phyloP scores from a whole-genome alignment of 192 early-diverging fungal species.

The Gryganskiella cystojenkinii region DNA sequence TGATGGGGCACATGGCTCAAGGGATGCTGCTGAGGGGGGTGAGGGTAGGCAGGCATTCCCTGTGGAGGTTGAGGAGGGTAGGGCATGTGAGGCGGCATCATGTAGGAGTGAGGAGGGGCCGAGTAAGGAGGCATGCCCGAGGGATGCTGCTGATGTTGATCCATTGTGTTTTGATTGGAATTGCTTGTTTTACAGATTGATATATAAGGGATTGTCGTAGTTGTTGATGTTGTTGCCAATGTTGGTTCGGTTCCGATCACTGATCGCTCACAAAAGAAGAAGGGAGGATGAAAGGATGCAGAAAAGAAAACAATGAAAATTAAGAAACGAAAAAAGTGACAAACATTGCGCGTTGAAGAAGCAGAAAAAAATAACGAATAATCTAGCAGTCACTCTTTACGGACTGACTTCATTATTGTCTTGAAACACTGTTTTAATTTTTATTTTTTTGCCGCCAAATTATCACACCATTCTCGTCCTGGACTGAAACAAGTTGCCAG shows the following conservation, averaged over 20 bases:
- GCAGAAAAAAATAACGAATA: neutral
- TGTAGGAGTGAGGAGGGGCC: no score
- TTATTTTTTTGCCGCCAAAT: neutral
- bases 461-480: neutral
- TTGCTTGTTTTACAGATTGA: no score
- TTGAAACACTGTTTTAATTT: neutral
- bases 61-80: no score
- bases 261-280: no score
- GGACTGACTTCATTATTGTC: neutral
- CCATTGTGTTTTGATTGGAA: no score
- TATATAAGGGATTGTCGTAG: neutral
- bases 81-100: no score
- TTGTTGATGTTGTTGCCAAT: neutral
- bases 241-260: no score
- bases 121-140: constrained; percentile 22
- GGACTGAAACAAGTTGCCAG: neutral
- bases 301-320: neutral
- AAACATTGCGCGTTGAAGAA: no score
- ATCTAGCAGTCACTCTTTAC: neutral
- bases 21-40: constrained; percentile 17
- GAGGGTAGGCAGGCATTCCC: no score
- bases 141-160: constrained; percentile 24
- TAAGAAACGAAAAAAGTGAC: neutral
- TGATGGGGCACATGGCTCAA: constrained; percentile 15
- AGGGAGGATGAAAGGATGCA: neutral